Base-by-base conservation (phyloP, 148 eudicot genomes). In the Camellia lanceoleosa region DNA sequence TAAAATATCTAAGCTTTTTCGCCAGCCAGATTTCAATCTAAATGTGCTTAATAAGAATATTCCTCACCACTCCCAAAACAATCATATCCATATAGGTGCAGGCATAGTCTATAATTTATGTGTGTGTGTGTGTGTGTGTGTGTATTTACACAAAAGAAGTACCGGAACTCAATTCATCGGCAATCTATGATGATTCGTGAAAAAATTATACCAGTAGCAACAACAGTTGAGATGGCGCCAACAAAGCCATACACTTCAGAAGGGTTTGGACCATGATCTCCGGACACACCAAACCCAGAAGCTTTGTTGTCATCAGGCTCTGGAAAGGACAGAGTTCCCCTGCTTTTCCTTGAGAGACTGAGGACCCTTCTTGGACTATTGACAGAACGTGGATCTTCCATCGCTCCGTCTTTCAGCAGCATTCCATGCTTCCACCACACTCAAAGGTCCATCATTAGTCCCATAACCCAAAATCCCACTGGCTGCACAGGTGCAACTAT, bases 181-280 rank as follows among this genome's bases (percentile, higher is more conserved):
- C 77, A 6, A 23, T 30, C 51, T 12, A 15, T 18, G 23, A 72
- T 56, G 43, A 16, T 58, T 11, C 51, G 23, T 49, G 78, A 46
- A 71, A 30, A 30, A 30, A 30, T 10, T 42, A 54, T 77, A 92
- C 97, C 95, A 81, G 95, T 89, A 74, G 95, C 92, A 64, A 90
- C 94, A 76, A 89, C 92, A 49, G 94, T 93, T 72, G 98, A 85
- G 80, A 95, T 93, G 71, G 95, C 87, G 51, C 98, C 98, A 60
- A 93, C 98, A 81, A 95, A 95, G 5, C 98, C 98, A 81, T 93
- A 95, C 20, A 91, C 97, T 87, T 95, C 98, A 51, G 93, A 89
- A 65, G 91, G 94, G 58, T 93, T 95, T 2, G 97, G 96, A 70
- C 97, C 97, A 75, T 86, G 93, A 73, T 92, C 95, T 78, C 95